Base-by-base conservation (phyloP, 106 monocot species). In the Dioscorea alata region DNA sequence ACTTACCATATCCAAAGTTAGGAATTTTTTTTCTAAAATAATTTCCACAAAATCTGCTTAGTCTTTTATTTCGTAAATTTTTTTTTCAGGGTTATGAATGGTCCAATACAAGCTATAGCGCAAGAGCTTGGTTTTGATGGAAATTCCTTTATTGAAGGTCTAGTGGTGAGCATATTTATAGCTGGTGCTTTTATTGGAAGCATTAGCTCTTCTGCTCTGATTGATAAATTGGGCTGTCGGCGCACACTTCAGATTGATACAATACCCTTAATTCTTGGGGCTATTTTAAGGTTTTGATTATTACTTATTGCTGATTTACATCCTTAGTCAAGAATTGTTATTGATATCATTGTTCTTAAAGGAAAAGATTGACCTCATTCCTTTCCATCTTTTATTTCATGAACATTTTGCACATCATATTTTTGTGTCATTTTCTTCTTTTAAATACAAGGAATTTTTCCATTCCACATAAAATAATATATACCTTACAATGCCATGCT, bases 111-210 rank as follows among this genome's bases (percentile, higher is more conserved):
- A 74, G 82, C 81, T 69, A 84, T 94, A 63, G 86, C 90, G 33
- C 66, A 59, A 50, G 90, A 89, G 67, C 86, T 94, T 79, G 86
- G 86, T 69, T 94, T 94, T 80, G 83, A 84, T 20, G 87, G 87
- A 35, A 82, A 87, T 68, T 69, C 93, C 25, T 82, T 94, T 80
- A 89, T 94, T 64, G 80, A 94, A 87, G 93, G 93, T 56, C 86
- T 94, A 66, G 93, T 94, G 33, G 93, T 94, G 64, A 94, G 93
- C 84, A 94, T 94, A 69, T 94, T 94, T 61, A 94, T 94, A 49
- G 86, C 82, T 65, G 90, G 93, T 69, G 93, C 93, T 50, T 94
- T 94, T 79, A 64, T 94, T 65, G 93, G 93, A 71, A 87, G 93
- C 58, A 61, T 87, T 62, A 61, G 84, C 61, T 84, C 74, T 23